phyloP scores from a whole-genome alignment of 768 basidiomycete genomes.

The Mycena floridula region DNA sequence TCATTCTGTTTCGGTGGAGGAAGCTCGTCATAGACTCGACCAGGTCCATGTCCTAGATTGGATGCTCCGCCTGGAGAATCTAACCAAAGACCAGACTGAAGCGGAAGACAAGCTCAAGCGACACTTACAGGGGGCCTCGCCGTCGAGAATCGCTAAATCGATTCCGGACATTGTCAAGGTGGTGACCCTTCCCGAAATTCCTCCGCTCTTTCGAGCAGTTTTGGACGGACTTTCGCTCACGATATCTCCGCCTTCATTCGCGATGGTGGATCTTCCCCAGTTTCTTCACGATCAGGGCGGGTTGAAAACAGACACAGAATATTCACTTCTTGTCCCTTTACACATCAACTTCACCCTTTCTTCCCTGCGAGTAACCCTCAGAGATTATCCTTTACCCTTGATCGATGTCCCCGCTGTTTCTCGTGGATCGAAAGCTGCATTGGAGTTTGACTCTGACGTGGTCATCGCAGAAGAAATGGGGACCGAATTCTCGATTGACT shows the following conservation, averaged over 20 bases:
- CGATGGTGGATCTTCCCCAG: constrained; percentile 43
- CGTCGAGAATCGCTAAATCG: constrained; percentile 21
- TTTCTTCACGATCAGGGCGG: constrained; percentile 70
- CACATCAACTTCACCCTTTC: constrained; percentile 66
- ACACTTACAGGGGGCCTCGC: constrained; percentile 33
- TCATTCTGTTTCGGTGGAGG: constrained; percentile 63
- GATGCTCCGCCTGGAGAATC: constrained; percentile 49
- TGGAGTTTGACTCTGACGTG: constrained; percentile 69
- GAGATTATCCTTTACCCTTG: constrained; percentile 88
- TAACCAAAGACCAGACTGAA: constrained; percentile 37
- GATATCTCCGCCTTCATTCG: constrained; percentile 56
- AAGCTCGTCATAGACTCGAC: constrained; percentile 66
- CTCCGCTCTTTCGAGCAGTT: constrained; percentile 69
- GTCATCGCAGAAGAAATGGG: constrained; percentile 89
- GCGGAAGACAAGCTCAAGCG: constrained; percentile 43
- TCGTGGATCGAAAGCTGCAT: constrained; percentile 34
- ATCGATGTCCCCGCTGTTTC: constrained; percentile 70
- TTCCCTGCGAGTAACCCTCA: constrained; percentile 55
- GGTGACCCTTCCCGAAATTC: constrained; percentile 23
- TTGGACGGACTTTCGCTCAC: constrained; percentile 54
- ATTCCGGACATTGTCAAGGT: constrained; percentile 40
- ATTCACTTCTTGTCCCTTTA: constrained; percentile 77
- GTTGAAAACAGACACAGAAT: constrained; percentile 63
- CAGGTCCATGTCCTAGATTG: constrained; percentile 70
- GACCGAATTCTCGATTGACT: constrained; percentile 56